phyloP scores from a whole-genome alignment of 2,329 filamentous ascomycete genomes.

The Pezicula carpinea region DNA sequence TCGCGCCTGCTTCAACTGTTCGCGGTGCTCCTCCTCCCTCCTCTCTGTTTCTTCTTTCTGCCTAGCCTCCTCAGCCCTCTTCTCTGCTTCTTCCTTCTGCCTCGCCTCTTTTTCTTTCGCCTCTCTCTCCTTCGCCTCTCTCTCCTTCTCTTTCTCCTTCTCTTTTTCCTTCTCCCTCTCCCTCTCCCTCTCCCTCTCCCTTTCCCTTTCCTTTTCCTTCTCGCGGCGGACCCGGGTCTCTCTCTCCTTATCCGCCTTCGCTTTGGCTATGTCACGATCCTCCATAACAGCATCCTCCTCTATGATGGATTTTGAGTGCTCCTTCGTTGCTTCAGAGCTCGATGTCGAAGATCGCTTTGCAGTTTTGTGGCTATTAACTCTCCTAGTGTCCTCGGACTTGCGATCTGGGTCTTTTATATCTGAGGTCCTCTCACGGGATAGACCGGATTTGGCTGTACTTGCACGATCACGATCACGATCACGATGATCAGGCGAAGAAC shows the following conservation, averaged over 20 bases:
- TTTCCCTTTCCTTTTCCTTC: conserved; percentile 28
- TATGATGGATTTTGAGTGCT: conserved; percentile 5
- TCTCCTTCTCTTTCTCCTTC: conserved; percentile 28
- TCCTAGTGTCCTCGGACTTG: not conserved
- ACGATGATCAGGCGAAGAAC: conserved; percentile 23
- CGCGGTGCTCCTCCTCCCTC: conserved; percentile 4
- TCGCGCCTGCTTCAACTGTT: conserved; percentile 20
- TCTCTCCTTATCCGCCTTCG: conserved; percentile 36
- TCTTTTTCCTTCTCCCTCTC: conserved; percentile 29
- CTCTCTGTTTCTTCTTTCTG: conserved; percentile 17
- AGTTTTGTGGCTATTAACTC: not conserved
- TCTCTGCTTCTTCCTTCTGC: conserved; percentile 5
- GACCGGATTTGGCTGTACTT: conserved; percentile 10
- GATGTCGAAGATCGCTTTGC: conserved; percentile 1
- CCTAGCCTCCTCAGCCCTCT: conserved; percentile 3
- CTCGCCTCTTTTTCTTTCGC: conserved; percentile 26
- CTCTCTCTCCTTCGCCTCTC: conserved; percentile 24
- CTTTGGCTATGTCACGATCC: conserved; percentile 3
- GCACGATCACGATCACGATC: conserved; percentile 1
- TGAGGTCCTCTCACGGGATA: conserved; percentile 14
- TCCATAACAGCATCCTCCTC: conserved; percentile 7
- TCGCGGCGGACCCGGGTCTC: conserved; percentile 29
- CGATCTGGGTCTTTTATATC: not conserved
- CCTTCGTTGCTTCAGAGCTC: conserved; percentile 10
- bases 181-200: conserved; percentile 28